Evolutionary conservation across 1,284 basidiomycete species (phyloP), one percentile per base, ranked within the genome.

Genomic region (Trametes versicolor): DNA sequence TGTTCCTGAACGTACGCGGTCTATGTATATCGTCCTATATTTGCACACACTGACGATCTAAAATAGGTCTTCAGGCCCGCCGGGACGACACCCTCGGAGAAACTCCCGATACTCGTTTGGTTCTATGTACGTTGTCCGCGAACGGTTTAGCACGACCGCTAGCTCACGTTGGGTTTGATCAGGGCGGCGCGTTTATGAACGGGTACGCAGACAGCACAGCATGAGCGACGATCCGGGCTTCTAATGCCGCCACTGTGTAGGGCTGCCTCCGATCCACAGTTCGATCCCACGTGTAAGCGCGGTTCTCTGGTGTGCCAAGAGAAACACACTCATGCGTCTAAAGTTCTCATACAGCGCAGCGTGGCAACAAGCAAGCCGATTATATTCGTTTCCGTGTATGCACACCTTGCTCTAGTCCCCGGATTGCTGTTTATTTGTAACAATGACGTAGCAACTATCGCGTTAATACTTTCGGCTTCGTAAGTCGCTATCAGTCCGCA

Each of bases 381-480:
- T 17, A 78, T 87, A 12, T 85, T 87, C 65, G 85, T 87, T 23
- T 85, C 85, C 2, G 79, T 82, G 85, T 86, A 69, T 55, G 81
- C 72, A 23, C 12, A 27, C 12, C 23, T 41, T 52, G 19, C 39
- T 56, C 59, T 13, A 60, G 32, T 43, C 4, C 25, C 55, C 53
- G 53, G 49, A 34, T 25, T 60, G 36, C 3, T 10, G 29, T 27
- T 41, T 12, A 48, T 9, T n/a, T 21, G 25, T 8, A 41, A 17
- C 61, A 29, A 55, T 39, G 21, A 7, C 52, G 10, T 58, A 87
- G 85, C 6, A 87, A 87, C 68, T 87, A 87, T 65, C 84, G 85
- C 0, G 59, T 87, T 51, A 87, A 87, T 70, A 85, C 85, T 0
- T 88, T 87, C 66, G 86, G 86, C 61, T 88, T 87, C 64, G 85